These are phyloP conservation scores for Aspergillus nanangensis DNA, from an alignment of 495 filamentous ascomycete genomes.

Conservation along the genomic window DNA sequence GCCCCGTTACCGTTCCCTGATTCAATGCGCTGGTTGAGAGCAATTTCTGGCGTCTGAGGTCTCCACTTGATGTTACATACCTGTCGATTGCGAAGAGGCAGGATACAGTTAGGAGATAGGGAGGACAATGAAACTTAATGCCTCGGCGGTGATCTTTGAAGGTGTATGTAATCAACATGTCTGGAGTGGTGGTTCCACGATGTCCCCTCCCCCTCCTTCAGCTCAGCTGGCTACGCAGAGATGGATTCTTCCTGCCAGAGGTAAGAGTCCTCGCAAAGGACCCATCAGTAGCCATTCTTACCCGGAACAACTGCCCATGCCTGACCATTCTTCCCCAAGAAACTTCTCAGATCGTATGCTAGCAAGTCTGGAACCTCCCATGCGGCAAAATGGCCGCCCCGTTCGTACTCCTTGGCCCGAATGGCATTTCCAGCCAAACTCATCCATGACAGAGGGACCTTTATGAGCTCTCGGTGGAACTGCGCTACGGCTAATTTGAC, in stretches of 20 bases:
- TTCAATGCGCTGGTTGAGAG: constrained; percentile 18
- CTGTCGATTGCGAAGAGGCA: constrained; percentile 4
- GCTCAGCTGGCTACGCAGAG: too few relatives aligned
- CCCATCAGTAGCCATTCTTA: constrained; percentile 40
- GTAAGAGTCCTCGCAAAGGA: too few relatives aligned
- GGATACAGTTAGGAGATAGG: not conserved
- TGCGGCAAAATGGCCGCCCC: constrained; percentile 50
- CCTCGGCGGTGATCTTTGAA: not conserved
- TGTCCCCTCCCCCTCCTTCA: not conserved
- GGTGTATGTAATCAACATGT: too few relatives aligned
- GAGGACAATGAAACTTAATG: not conserved
- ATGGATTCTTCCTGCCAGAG: too few relatives aligned
- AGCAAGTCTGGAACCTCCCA: constrained; percentile 45
- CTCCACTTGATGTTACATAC: constrained; percentile 27
- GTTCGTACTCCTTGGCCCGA: constrained; percentile 33
- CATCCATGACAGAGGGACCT: constrained; percentile 38
- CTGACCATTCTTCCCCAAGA: constrained; percentile 39
- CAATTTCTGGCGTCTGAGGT: constrained; percentile 26
- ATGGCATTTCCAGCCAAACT: constrained; percentile 37
- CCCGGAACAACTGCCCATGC: constrained; percentile 34
- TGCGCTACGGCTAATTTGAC: constrained; percentile 40
- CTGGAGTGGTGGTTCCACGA: too few relatives aligned
- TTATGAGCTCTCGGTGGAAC: constrained; percentile 40
- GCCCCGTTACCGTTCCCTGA: constrained; percentile 8
- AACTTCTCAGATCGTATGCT: constrained; percentile 33